Base-by-base conservation (phyloP, 1,284 basidiomycete species). In the Pascua sp. region DNA sequence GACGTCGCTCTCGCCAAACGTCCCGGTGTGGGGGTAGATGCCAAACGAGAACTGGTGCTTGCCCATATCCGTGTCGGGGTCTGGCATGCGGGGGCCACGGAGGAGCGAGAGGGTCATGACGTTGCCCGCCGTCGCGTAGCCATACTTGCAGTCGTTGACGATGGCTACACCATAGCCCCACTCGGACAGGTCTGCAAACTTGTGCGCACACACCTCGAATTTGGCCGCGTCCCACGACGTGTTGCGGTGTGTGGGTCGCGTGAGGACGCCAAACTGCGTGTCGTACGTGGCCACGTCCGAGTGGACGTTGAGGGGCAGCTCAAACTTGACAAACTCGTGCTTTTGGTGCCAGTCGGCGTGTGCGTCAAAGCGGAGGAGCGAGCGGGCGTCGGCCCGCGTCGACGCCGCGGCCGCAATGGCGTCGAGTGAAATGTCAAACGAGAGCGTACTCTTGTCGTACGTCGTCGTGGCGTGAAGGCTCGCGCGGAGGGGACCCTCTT, bases 61-160 rank as follows among this genome's bases (percentile, higher is more conserved):
- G 61, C 80, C 90, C 68, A 72, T 72, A 52, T 77, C 79, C 54
- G 68, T 54, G 55, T 73, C 57, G 1, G 67, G 60, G 61, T 98
- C 95, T 1, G 94, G 95, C 42, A 89, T 87, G 1, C 94, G 97
- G 0, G 92, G 88, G 4, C 88, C 86, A 45, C 94, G 86, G 38
- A 98, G 82, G 18, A 98, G 80, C 11, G 91, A 95, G 51, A 97
- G 86, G 49, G 90, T 82, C 67, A 98, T 82, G 42, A 91, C 77
- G 63, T 91, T 91, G 11, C 90, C 90, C 55, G 82, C 80, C 64
- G 89, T 90, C 0, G 90, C 85, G 51, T 76, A 76, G 46, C 76
- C 92, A 60, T 95, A 94, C 77, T 97, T 98, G 63, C 89, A 93
- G 77, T 98, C 94, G 16, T 92, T 96, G 18, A 98, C 79, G 55